Base-by-base conservation (phyloP, 2,329 filamentous ascomycete species). In the Leptographium wingfieldii region DNA sequence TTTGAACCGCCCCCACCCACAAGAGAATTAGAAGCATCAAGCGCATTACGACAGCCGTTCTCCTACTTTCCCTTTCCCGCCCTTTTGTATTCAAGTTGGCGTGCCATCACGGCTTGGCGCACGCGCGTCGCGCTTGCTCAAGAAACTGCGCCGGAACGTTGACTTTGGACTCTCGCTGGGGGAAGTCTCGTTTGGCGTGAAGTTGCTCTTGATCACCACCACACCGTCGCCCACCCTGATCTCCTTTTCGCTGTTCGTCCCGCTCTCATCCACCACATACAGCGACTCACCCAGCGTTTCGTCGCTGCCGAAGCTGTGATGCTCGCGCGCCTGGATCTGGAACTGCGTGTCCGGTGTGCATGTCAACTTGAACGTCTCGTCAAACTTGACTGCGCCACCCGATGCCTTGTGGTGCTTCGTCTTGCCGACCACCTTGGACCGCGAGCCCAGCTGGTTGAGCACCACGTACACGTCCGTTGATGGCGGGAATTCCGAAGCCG, bases 261-360 rank as follows among this genome's bases (percentile, higher is more conserved):
- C 81, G 1, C 79, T 81, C 69, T 99, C 92, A 64, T 92, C 90
- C n/a, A 99, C 83, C 69, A 95, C 92, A 74, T 96, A 95, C n/a
- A 87, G 71, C 5, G 83, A 83, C 68, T 97, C 92, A 58, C 94
- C 94, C 0, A 99, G 80, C 61, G 86, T 82, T 60, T 92, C 86
- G 69, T 95, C 90, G 61, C 84, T 87, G 57, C 89, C 87, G 68
- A 97, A 92, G 0, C 85, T 88, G 67, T 88, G 83, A 68, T 96
- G 90, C 67, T 91, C 87, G 70, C 91, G 91, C 63, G 91, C 91
- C 64, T 88, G 82, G 63, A 99, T 70, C 70, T 90, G 88, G 80
- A 96, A 97, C 68, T 89, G 85, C 27, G 88, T 80, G 66, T 96
- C 92, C 2, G 92, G 85, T 0, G 86, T 81, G 73, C 91, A 95